Evolutionary conservation across 2,329 filamentous ascomycete species (phyloP).

Genomic region (Claviceps maximensis): DNA sequence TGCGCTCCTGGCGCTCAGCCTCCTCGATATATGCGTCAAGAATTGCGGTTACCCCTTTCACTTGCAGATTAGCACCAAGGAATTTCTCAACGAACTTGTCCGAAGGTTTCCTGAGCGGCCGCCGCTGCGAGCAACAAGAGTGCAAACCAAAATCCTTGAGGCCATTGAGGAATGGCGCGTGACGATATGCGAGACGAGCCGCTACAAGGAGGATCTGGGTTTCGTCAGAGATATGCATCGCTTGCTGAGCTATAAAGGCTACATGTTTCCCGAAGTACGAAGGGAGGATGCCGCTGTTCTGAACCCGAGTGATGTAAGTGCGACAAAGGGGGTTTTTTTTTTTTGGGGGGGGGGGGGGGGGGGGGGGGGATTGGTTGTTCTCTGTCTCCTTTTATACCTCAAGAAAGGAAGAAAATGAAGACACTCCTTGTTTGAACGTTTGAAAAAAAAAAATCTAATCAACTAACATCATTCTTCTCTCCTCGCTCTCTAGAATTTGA

Average conservation of each 20-base stretch:
- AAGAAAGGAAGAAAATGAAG: not conserved
- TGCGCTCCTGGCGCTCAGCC: constrained; percentile 72
- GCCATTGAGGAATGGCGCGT: constrained; percentile 96
- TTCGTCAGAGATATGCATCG: constrained; percentile 98
- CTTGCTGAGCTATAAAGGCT: constrained; percentile 90
- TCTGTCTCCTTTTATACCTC: too few relatives aligned
- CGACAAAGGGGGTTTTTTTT: not conserved
- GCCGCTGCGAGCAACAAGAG: constrained; percentile 69
- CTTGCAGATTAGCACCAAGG: constrained; percentile 95
- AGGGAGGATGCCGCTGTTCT: constrained; percentile 90
- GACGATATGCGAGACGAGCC: constrained; percentile 95
- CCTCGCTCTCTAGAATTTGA: constrained; percentile 54
- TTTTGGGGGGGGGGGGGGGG: not conserved
- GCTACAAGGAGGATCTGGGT: constrained; percentile 93
- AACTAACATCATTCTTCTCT: not conserved
- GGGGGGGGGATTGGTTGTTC: too few relatives aligned
- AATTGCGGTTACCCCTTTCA: constrained; percentile 99
- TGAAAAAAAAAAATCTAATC: not conserved
- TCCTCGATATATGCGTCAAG: constrained; percentile 98
- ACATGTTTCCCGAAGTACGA: constrained; percentile 84
- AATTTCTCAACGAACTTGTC: constrained; percentile 96
- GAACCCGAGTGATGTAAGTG: constrained; percentile 86
- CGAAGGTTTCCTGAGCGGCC: constrained; percentile 90
- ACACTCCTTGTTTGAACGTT: too few relatives aligned
- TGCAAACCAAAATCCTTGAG: constrained; percentile 87